Conservation (phyloP, 768 basidiomycete genomes). For the Psilocybe cubensis region DNA sequence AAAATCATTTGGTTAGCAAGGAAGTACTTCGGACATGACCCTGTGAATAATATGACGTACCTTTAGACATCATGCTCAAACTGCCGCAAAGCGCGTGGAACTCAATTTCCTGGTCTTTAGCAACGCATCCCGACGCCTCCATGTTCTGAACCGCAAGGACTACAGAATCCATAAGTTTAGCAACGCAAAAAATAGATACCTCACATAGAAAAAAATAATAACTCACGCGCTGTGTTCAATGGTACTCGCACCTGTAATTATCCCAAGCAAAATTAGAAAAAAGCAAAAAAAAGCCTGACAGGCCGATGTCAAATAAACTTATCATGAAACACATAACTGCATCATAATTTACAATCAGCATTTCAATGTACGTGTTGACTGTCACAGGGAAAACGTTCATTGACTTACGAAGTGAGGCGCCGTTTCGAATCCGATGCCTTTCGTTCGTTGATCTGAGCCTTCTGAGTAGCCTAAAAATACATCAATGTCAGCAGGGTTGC, state of each 20-base stretch:
- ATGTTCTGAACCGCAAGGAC: conserved; percentile 92
- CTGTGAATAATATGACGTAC: conserved; percentile 31
- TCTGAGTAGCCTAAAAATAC: conserved; percentile 56
- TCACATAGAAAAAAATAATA: conserved; percentile 17
- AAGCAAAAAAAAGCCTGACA: neutral
- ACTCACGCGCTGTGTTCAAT: conserved; percentile 71
- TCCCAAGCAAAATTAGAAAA: conserved; percentile 13
- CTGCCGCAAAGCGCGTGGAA: conserved; percentile 85
- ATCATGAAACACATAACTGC: conserved; percentile 81
- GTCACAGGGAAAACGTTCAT: neutral
- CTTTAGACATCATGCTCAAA: conserved; percentile 89
- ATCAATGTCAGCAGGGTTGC: neutral
- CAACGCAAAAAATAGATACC: neutral
- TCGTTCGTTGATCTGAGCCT: conserved; percentile 77
- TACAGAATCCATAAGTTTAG: conserved; percentile 18
- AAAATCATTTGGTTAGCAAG: neutral
- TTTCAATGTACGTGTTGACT: neutral
- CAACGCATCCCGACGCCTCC: conserved; percentile 75
- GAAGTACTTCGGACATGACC: neutral
- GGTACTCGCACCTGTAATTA: conserved; percentile 76
- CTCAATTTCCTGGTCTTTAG: conserved; percentile 81
- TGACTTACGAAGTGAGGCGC: conserved; percentile 73
- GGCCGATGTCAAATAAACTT: conserved; percentile 35
- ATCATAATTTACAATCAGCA: conserved; percentile 1
- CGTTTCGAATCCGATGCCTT: conserved; percentile 82